Conservation (phyloP, 305 asterid genomes). For the Fraxinus nigra region DNA sequence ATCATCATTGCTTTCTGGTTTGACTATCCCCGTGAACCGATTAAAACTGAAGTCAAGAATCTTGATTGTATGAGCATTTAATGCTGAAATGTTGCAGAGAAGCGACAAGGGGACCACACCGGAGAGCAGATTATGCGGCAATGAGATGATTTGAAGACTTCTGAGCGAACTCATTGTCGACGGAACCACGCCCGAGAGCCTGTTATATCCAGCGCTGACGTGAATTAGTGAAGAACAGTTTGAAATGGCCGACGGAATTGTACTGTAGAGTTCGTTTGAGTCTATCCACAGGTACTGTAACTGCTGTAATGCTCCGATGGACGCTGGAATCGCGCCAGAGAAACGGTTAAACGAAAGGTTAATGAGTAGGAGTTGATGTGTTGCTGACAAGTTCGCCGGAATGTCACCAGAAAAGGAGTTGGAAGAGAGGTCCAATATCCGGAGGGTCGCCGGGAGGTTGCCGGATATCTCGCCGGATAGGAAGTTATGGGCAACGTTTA, state of each 20-base stretch:
- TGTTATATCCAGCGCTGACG: slow-evolving; percentile 55
- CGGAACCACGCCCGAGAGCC: slow-evolving; percentile 60
- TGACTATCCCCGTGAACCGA: slow-evolving; percentile 65
- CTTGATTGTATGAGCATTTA: slow-evolving; percentile 44
- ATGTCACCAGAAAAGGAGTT: slow-evolving; percentile 52
- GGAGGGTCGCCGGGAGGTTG: slow-evolving; percentile 34
- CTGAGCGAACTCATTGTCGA: slow-evolving; percentile 50
- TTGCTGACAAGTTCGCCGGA: slow-evolving; percentile 40
- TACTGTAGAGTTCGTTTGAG: slow-evolving; percentile 51
- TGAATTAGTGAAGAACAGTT: slow-evolving; percentile 64
- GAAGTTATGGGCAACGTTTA: slow-evolving; percentile 54
- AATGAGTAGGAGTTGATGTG: slow-evolving; percentile 50
- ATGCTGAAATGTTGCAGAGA: slow-evolving; percentile 44
- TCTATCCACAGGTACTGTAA: slow-evolving; percentile 63
- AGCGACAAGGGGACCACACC: slow-evolving; percentile 63
- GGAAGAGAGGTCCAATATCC: slow-evolving; percentile 56
- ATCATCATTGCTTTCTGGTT: slow-evolving; percentile 21
- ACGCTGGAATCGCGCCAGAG: slow-evolving; percentile 57
- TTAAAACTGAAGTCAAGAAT: slow-evolving; percentile 59
- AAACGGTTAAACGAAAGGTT: slow-evolving; percentile 57
- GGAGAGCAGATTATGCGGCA: slow-evolving; percentile 53
- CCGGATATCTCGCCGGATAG: slow-evolving; percentile 46
- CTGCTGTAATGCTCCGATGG: slow-evolving; percentile 49
- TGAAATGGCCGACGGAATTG: slow-evolving; percentile 72
- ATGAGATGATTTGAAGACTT: slow-evolving; percentile 51